Base-by-base conservation (phyloP, 306 rosid species). In the Gynostemma pentaphyllum region DNA sequence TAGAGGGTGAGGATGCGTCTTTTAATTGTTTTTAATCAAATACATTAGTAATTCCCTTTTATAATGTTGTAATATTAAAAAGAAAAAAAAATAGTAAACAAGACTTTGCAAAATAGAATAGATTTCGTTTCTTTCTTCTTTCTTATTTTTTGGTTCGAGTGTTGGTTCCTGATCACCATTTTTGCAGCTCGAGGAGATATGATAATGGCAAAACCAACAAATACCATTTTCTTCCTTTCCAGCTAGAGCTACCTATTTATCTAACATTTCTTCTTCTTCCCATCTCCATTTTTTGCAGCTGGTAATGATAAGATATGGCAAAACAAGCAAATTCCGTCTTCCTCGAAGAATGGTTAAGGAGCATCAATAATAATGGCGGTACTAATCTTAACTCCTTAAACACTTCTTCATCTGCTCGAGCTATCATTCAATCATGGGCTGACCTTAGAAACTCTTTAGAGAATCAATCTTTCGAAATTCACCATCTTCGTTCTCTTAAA, bases 401-500 rank as follows among this genome's bases (percentile, higher is more conserved):
- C 75, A 56, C 82, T 47, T 22, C 66, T 42, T 48, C 85, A 8
- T 80, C 87, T 9, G 96, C 96, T 4, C 80, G 94, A 72, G 82
- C 85, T 56, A 91, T 88, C 36, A 73, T 88, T 68, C 90, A 88
- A 73, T 82, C 92, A 5, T 85, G 96, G 96, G 76, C 89, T 13
- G 79, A 76, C 47, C 96, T 91, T 39, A 77, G 96, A 47, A 76
- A 78, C 69, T 75, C 85, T 30, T 79, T 82, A 55, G 76, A 82
- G 64, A 29, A 65, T 45, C 71, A 60, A 37, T 82, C 83, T 4
- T 85, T 84, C 48, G 28, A 23, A 47, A 29, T 70, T 36, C 77
- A 70, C 15, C 87, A 83, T 29, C 76, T 80, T 54, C 88, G 75
- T n/a, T 78, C 85, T 52, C 85, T 88, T 19, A 81, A 79, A 57